phyloP scores from a whole-genome alignment of 2,329 filamentous ascomycete species.

The Diplodia corticola region DNA sequence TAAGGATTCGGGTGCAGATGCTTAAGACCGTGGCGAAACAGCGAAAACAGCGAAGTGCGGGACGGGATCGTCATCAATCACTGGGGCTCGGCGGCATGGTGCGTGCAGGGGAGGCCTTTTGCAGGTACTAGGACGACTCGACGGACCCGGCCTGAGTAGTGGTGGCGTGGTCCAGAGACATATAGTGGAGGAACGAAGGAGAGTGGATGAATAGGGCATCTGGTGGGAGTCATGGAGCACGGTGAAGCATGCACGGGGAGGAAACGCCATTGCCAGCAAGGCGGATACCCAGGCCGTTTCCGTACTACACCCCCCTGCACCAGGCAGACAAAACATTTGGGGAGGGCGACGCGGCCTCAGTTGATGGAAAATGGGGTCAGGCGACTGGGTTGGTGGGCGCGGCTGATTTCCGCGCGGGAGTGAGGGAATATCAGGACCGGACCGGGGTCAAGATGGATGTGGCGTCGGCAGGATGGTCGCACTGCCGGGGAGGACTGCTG shows the following conservation, averaged over 20 bases:
- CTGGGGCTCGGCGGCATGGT: constrained; percentile 7
- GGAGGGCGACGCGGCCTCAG: not conserved
- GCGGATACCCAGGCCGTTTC: not conserved
- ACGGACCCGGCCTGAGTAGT: not conserved
- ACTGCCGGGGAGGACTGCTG: not conserved
- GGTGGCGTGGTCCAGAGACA: not conserved
- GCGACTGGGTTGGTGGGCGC: not conserved
- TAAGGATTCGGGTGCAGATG: constrained; percentile 4
- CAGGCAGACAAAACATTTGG: not conserved
- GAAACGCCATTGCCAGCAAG: not conserved
- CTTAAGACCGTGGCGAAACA: constrained; percentile 17
- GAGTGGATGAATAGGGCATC: not conserved
- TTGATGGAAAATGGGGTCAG: constrained; percentile 7
- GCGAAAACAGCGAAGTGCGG: constrained; percentile 8
- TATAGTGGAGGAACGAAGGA: not conserved
- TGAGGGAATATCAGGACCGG: not conserved
- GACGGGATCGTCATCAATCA: constrained; percentile 12
- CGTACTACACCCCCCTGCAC: not conserved
- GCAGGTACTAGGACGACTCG: not conserved
- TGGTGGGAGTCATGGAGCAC: not conserved
- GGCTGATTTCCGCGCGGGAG: not conserved
- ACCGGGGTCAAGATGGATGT: not conserved
- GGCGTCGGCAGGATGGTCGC: not conserved
- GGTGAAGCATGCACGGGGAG: not conserved
- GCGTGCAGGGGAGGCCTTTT: not conserved